A percentile compares a stretch with the other conserved stretches of the same genome.
Conservation (phyloP, 345 rosid species). For the Eucalyptus albens region DNA sequence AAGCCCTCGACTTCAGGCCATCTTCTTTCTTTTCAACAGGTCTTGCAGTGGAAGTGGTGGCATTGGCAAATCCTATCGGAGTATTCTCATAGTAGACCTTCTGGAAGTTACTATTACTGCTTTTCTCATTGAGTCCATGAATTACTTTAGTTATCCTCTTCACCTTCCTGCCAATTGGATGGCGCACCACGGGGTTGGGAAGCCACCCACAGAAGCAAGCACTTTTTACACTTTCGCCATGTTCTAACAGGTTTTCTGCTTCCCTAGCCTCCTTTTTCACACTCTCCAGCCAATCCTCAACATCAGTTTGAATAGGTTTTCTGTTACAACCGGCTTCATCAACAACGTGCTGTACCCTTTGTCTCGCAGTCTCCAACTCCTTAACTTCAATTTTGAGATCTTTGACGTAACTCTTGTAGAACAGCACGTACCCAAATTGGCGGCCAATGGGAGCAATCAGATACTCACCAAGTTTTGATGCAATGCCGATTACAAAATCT, state of each 20-base stretch:
- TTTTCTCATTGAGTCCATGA: neutral
- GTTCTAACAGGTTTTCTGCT: neutral
- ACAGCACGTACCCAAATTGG: neutral
- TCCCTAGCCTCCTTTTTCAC: neutral
- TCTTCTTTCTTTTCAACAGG: neutral
- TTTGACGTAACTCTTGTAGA: neutral
- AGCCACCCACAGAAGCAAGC: neutral
- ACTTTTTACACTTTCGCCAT: neutral
- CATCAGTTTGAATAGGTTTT: neutral
- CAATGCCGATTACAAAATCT: too few species aligned
- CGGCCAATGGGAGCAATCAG: neutral
- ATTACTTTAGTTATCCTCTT: neutral
- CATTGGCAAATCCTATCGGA: neutral
- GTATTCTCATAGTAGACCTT: neutral
- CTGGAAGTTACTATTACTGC: rapidly evolving
- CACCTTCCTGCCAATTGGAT: neutral
- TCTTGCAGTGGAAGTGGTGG: neutral
- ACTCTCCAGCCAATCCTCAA: neutral
- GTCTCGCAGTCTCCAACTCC: neutral
- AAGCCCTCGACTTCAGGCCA: neutral
- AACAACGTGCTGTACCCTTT: neutral
- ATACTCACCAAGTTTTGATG: neutral
- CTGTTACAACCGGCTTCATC: neutral
- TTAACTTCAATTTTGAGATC: neutral
- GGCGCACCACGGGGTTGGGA: neutral